Percentiles rank a stretch among this genome's conserved stretches.
Evolutionary conservation across 2,329 filamentous ascomycete genomes (phyloP).

Genomic region (Tolypocladium pustulatum): DNA sequence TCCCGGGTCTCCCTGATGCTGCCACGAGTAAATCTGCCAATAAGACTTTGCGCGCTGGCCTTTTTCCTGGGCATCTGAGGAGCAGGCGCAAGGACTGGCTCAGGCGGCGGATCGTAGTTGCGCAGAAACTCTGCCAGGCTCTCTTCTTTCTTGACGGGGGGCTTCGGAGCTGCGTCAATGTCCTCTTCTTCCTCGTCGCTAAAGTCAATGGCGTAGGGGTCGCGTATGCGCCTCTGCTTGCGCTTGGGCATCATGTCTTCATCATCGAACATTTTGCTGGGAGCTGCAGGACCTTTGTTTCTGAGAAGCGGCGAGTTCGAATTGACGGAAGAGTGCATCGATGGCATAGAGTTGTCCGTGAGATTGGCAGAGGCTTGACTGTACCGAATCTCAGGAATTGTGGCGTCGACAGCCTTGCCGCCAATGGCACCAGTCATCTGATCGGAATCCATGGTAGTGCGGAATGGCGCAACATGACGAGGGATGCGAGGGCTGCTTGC

Average conservation of each 20-base stretch:
- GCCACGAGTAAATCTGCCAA: conserved; percentile 42
- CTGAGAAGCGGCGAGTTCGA: conserved; percentile 62
- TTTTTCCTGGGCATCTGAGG: conserved; percentile 48
- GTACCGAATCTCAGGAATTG: conserved; percentile 43
- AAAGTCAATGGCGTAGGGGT: conserved; percentile 88
- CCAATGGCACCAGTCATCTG: conserved; percentile 49
- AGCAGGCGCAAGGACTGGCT: conserved; percentile 24
- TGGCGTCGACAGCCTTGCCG: conserved; percentile 46
- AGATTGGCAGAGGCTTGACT: conserved; percentile 45
- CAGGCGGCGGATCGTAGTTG: conserved; percentile 55
- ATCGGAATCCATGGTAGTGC: conserved; percentile 77
- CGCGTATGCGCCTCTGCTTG: conserved; percentile 67
- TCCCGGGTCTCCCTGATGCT: conserved; percentile 12
- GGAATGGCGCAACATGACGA: conserved; percentile 73
- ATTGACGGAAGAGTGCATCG: conserved; percentile 55
- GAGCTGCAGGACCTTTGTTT: conserved; percentile 22
- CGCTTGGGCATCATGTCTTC: conserved; percentile 53
- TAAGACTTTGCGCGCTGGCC: conserved; percentile 50
- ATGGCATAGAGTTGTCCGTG: conserved; percentile 47
- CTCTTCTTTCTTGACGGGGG: conserved; percentile 44
- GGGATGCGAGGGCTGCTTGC: conserved; percentile 61
- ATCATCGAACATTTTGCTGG: conserved; percentile 32
- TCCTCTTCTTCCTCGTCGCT: conserved; percentile 51
- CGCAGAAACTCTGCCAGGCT: conserved; percentile 64
- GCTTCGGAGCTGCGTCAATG: conserved; percentile 25